These are phyloP conservation scores for Neofusicoccum ribis DNA, from an alignment of 2,329 filamentous ascomycete species.

Conservation along the genomic window DNA sequence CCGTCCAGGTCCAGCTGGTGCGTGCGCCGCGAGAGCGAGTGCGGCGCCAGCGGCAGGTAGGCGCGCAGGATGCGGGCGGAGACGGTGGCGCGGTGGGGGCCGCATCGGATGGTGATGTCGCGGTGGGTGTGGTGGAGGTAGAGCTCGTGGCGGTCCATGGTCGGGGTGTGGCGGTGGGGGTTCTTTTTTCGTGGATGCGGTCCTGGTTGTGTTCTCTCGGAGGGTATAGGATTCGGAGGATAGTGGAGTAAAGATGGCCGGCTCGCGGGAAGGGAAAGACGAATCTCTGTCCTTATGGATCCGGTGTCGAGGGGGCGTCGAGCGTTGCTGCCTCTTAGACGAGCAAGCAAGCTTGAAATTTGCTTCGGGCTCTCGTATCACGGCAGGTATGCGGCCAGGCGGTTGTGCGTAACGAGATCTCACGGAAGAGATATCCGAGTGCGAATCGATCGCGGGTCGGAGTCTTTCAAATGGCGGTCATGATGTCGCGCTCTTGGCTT, in stretches of 20 bases:
- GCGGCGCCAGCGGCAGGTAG: neutral
- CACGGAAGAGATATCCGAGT: neutral
- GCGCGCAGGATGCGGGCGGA: neutral
- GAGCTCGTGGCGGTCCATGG: neutral
- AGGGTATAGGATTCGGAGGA: no score
- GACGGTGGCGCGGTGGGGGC: neutral
- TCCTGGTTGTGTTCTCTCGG: no score
- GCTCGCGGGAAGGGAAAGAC: no score
- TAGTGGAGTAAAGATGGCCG: no score
- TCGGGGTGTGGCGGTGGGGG: no score
- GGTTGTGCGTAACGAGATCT: neutral
- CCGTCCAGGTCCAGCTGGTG: constrained; percentile 11
- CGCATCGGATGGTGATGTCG: neutral
- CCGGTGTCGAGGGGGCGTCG: no score
- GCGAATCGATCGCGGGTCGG: no score
- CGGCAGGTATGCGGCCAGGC: neutral
- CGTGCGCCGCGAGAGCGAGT: neutral
- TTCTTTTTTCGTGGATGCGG: no score
- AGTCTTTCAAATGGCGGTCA: neutral
- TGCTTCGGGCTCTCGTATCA: neutral
- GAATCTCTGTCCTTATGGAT: no score
- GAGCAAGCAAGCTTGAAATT: neutral
- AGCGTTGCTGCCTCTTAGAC: no score
- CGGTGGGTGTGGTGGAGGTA: constrained; percentile 5
- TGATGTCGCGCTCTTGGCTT: neutral